These are phyloP conservation scores for Amanita molliuscula DNA, from an alignment of 768 basidiomycete genomes.

Conservation along the genomic window DNA sequence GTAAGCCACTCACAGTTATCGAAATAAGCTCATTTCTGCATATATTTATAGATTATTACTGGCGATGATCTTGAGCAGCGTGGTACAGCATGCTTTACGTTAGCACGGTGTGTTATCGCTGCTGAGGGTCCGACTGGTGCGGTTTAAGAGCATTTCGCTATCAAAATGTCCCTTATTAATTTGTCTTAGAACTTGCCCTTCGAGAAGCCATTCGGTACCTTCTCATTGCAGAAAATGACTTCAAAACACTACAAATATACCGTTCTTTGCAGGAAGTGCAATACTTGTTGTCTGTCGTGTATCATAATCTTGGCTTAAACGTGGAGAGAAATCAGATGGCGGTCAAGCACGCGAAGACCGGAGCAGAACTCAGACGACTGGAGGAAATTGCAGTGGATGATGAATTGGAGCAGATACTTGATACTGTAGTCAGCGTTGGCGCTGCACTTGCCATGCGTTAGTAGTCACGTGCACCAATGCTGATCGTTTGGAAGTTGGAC, in stretches of 20 bases:
- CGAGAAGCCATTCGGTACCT: slow-evolving; percentile 54
- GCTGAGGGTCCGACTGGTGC: slow-evolving; percentile 37
- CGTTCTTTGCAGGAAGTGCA: slow-evolving; percentile 56
- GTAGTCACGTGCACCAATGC: slow-evolving; percentile 2
- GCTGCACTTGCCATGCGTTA: slow-evolving; percentile 36
- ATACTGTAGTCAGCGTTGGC: slow-evolving; percentile 50
- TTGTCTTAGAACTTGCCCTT: slow-evolving; percentile 27
- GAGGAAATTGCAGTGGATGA: slow-evolving; percentile 38
- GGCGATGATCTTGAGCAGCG: slow-evolving; percentile 71
- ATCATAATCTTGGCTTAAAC: slow-evolving; percentile 55
- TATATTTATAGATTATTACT: slow-evolving; percentile 41
- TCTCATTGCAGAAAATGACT: slow-evolving; percentile 56
- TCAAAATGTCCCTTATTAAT: background rate
- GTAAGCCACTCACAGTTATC: slow-evolving; percentile 23
- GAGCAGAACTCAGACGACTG: slow-evolving; percentile 27
- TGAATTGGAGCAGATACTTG: slow-evolving; percentile 44
- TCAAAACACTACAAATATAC: slow-evolving; percentile 44
- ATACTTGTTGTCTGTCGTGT: slow-evolving; percentile 60
- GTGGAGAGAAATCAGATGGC: slow-evolving; percentile 46
- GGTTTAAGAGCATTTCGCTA: slow-evolving; percentile 7
- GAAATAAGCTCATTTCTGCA: background rate
- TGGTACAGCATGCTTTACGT: slow-evolving; percentile 61
- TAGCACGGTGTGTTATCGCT: slow-evolving; percentile 68
- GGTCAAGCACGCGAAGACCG: slow-evolving; percentile 35
- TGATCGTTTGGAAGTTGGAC: background rate